Evolutionary conservation across 1,284 basidiomycete species (phyloP).

Genomic region (Melampsora larici-populina): DNA sequence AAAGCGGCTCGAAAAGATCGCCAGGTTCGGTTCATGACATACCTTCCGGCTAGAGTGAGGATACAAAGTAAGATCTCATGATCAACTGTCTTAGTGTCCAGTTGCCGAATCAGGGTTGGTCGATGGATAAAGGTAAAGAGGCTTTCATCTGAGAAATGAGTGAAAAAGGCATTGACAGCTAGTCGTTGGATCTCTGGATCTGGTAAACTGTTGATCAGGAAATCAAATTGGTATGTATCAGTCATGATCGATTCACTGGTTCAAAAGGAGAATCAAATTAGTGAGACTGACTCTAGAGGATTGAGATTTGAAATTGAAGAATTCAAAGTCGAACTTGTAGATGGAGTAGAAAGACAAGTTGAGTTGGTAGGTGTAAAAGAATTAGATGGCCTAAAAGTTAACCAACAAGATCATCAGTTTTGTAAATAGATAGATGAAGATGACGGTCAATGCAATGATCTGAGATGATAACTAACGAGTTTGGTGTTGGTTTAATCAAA

Average conservation of each 20-base stretch:
- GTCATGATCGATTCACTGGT: too few relatives aligned
- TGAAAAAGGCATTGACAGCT: background rate
- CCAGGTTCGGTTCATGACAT: too few relatives aligned
- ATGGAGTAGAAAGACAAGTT: too few relatives aligned
- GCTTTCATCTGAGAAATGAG: conserved; percentile 3
- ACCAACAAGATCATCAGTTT: too few relatives aligned
- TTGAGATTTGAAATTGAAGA: conserved; percentile 19
- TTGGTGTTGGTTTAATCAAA: background rate
- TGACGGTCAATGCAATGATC: too few relatives aligned
- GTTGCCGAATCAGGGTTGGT: background rate
- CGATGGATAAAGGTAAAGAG: conserved; percentile 10
- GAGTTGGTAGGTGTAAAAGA: too few relatives aligned
- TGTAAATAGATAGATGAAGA: too few relatives aligned
- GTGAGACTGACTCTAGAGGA: conserved; percentile 32
- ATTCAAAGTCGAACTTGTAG: background rate
- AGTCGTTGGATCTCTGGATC: background rate
- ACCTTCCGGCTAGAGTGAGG: background rate
- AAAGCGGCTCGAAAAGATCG: too few relatives aligned
- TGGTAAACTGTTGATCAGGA: background rate
- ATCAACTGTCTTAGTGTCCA: background rate
- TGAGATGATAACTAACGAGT: too few relatives aligned
- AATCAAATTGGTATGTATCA: too few relatives aligned
- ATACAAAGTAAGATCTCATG: conserved; percentile 4
- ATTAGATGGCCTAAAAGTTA: too few relatives aligned
- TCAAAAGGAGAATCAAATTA: too few relatives aligned